Evolutionary conservation across 164 flowering plant species (phyloP).

Genomic region (Tetracentron sinense): DNA sequence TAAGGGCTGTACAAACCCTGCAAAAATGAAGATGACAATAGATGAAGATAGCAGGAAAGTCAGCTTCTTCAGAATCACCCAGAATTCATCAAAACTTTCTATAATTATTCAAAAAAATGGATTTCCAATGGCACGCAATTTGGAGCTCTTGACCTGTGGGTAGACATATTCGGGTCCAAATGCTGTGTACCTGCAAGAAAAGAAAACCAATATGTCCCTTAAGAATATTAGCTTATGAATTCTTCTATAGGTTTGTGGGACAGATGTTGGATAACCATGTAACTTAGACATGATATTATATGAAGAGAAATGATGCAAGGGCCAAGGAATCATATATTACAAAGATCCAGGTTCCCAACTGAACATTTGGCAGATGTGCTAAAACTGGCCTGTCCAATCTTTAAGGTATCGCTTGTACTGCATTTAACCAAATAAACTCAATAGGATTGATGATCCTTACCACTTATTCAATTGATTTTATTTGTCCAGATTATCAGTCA

Average conservation of each 20-base stretch:
- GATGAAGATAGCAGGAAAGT: not conserved
- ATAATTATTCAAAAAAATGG: not conserved
- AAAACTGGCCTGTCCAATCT: not conserved
- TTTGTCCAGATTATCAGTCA: no score
- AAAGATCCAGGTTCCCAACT: not conserved
- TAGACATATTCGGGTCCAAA: constrained; percentile 82
- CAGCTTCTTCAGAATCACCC: constrained; percentile 3
- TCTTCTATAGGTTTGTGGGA: not conserved
- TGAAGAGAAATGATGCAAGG: not conserved
- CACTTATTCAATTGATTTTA: no score
- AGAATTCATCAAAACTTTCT: not conserved
- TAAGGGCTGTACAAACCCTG: constrained; percentile 86
- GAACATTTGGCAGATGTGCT: not conserved
- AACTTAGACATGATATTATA: no score
- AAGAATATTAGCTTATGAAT: constrained; percentile 10
- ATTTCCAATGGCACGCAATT: constrained; percentile 2
- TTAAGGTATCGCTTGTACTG: not conserved
- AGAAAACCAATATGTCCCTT: constrained; percentile 16
- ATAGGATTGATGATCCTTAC: not conserved
- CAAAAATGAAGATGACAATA: constrained; percentile 13
- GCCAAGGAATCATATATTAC: not conserved
- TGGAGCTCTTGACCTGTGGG: constrained; percentile 57
- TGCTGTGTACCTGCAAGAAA: constrained; percentile 61
- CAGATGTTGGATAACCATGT: no score
- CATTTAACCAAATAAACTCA: no score